Evolutionary conservation across 208 protist species (phyloP), one percentile per base, ranked within the genome.

Genomic region (Trypanosoma mega): DNA sequence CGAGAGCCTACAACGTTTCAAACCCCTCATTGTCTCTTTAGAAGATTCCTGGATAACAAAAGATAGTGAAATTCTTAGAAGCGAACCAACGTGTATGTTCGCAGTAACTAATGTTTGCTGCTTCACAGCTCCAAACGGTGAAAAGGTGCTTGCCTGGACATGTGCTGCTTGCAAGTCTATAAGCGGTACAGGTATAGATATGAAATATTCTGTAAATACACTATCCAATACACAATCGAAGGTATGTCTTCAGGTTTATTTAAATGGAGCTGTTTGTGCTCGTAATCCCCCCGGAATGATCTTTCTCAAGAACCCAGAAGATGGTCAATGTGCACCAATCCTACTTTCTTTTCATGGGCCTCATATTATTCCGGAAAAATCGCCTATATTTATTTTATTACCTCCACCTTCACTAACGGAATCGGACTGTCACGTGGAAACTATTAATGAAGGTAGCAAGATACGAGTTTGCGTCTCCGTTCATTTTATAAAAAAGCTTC

Each of bases 81-180:
- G 55, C 23, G 46, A 30, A 27, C 14, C 46, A 7, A 59, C 29
- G 14, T 5, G 37, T 7, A 23, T 63, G 1, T 63, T 43, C 34
- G 64, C 55, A 9, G 49, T 71, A 48, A 71, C 64, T 12, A 41
- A 64, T 33, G 29, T 71, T 8, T 23, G 55, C 6, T 71, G 55
- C 46, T 8, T 20, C 14, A 36, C 0, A 12, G 27, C 39, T 6
- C 0, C 14, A 45, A 29, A 63, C 3, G 47, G 23, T 7, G 46
- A 16, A 30, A 30, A 63, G 1, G 21, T 47, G 24, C 26, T 71
- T 11, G 3, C 16, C n/a, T 71, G 64, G 64, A 63, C 57, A 1
- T 68, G 62, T 55, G 62, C 44, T 7, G 50, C 62, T 26, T 0
- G 20, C n/a, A n/a, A n/a, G n/a, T n/a, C n/a, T n/a, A n/a, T n/a